Evolutionary conservation across 306 rosid genomes (phyloP), one percentile per base, ranked within the genome.

Genomic region (Lathyrus oleraceus): DNA sequence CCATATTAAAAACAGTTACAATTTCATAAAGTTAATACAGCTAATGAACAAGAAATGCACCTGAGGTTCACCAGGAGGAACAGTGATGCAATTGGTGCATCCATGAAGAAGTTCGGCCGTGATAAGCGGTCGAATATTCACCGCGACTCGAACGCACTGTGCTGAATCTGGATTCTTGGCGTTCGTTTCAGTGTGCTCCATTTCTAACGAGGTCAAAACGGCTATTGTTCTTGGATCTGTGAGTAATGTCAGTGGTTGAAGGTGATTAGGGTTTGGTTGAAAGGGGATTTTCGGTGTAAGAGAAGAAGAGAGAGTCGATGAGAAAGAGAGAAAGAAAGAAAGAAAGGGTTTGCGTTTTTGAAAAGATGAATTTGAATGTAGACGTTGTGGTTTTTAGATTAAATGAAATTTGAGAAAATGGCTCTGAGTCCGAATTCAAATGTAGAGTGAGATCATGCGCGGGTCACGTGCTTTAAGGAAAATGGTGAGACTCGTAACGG

Each of bases 21-120:
- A 51, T 39, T 25, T 0, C 28, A 25, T 25, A 25, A 25, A 25
- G 28, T 25, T n/a, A n/a, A n/a, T n/a, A 30, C 6, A 38, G n/a
- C 1, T 52, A 40, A 28, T 2, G 10, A 51, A 54, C 8, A 21
- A 7, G 30, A 40, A 45, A 49, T 5, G 13, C 14, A 70, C 97
- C 95, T 95, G 99, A 68, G 95, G 88, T 74, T 95, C 99, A 3
- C 96, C 96, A 1, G 88, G 88, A 78, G 81, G 89, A 15, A 89
- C 81, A 3, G 97, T 73, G 73, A 95, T 89, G 67, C 99, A 95
- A 68, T 95, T 97, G 4, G 97, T 91, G 73, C 97, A 95, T 0
- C 96, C 99, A 1, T 83, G 69, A 17, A 95, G 59, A 56, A 95
- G 96, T 91, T 95, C 99, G 0, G 97, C 43, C 0, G 96, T 89